These are phyloP conservation scores for Ascochyta pisi DNA, from an alignment of 2,329 filamentous ascomycete species.

Conservation along the genomic window DNA sequence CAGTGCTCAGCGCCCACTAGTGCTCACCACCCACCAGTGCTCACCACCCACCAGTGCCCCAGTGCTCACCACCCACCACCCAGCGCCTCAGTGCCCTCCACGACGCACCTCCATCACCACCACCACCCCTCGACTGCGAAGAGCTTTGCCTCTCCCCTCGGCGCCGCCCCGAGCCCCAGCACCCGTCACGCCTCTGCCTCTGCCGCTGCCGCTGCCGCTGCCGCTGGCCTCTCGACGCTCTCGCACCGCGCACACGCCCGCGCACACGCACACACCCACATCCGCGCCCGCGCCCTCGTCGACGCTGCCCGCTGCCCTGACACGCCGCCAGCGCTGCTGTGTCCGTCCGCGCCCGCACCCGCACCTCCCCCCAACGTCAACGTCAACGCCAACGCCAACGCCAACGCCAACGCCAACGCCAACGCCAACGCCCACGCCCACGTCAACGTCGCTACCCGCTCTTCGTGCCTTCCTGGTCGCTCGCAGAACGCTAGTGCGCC, in stretches of 20 bases:
- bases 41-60: too few species aligned
- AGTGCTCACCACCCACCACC: too few species aligned
- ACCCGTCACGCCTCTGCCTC: background rate
- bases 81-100: too few species aligned
- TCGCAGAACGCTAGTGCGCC: constrained; percentile 3
- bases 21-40: too few species aligned
- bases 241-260: background rate
- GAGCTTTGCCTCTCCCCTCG: background rate
- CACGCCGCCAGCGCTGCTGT: constrained; percentile 1
- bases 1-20: background rate
- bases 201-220: too few species aligned
- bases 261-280: background rate
- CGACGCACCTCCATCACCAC: too few species aligned
- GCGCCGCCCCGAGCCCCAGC: background rate
- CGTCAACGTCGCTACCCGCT: background rate
- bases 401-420: background rate
- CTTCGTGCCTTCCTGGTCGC: background rate
- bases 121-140: too few species aligned
- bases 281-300: background rate
- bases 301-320: constrained; percentile 7
- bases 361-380: background rate
- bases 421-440: background rate
- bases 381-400: background rate
- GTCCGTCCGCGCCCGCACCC: background rate
- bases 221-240: too few species aligned